phyloP scores from a whole-genome alignment of 805 yeast genomes.

The Pichia scutulata region DNA sequence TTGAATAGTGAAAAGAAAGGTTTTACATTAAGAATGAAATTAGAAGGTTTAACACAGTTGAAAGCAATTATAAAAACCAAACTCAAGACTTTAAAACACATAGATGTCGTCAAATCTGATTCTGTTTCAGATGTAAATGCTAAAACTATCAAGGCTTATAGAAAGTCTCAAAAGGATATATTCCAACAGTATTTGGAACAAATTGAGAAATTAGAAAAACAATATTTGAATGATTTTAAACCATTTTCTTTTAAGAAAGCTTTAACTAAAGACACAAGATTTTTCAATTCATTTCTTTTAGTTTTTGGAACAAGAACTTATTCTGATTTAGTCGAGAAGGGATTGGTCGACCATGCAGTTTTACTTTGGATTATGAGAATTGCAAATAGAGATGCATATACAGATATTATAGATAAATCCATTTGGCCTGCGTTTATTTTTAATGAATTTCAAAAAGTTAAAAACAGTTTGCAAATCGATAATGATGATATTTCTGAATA shows the following conservation, averaged over 20 bases:
- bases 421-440: conserved; percentile 46
- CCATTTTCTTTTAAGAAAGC: conserved; percentile 49
- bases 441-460: conserved; percentile 21
- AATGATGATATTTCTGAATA: conserved; percentile 50
- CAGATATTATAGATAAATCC: conserved; percentile 23
- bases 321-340: conserved; percentile 41
- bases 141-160: conserved; percentile 37
- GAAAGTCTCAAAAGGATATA: conserved; percentile 40
- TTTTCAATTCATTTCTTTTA: conserved; percentile 39
- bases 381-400: conserved; percentile 35
- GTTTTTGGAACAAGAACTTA: conserved; percentile 50
- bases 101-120: conserved; percentile 20
- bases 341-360: conserved; percentile 50
- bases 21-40: conserved; percentile 44
- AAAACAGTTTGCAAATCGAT: conserved; percentile 30
- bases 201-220: conserved; percentile 39
- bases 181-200: conserved; percentile 39
- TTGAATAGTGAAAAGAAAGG: conserved; percentile 37
- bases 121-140: conserved; percentile 19
- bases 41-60: conserved; percentile 55
- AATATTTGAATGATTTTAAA: conserved; percentile 36
- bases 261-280: conserved; percentile 32
- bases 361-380: conserved; percentile 58
- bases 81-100: conserved; percentile 30
- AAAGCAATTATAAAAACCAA: conserved; percentile 46